phyloP scores from a whole-genome alignment of 2,329 filamentous ascomycete genomes.

The Fusarium duplospermum region DNA sequence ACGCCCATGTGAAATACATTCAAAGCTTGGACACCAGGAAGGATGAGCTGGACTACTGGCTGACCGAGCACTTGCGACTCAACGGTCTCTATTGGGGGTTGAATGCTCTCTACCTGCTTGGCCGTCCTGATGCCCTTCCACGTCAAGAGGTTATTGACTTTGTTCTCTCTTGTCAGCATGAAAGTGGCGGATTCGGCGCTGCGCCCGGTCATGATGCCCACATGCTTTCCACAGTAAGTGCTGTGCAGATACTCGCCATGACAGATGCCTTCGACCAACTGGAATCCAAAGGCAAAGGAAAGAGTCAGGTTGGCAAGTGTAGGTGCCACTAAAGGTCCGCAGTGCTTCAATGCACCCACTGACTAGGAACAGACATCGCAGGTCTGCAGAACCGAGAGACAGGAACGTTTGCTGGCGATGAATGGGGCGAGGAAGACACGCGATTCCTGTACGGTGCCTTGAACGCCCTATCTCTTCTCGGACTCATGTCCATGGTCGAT shows the following conservation, averaged over 20 bases:
- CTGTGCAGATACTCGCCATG: conserved; percentile 90
- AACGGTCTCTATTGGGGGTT: conserved; percentile 98
- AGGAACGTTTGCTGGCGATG: conserved; percentile 91
- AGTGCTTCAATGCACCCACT: conserved; percentile 32
- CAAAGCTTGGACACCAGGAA: conserved; percentile 90
- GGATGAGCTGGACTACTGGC: conserved; percentile 97
- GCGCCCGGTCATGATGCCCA: conserved; percentile 95
- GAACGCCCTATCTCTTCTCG: conserved; percentile 88
- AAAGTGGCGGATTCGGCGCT: conserved; percentile 91
- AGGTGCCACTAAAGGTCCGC: conserved; percentile 53
- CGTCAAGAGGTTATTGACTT: conserved; percentile 87
- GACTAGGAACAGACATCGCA: conserved; percentile 73
- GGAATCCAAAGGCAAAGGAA: conserved; percentile 73
- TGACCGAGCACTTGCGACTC: conserved; percentile 95
- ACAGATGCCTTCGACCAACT: conserved; percentile 87
- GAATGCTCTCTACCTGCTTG: conserved; percentile 86
- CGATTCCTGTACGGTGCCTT: conserved; percentile 92
- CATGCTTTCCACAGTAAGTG: conserved; percentile 95
- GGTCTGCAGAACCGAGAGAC: conserved; percentile 81
- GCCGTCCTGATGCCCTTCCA: conserved; percentile 83
- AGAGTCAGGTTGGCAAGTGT: conserved; percentile 82
- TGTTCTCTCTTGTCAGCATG: conserved; percentile 93
- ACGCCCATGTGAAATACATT: conserved; percentile 88
- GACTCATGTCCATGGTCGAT: conserved; percentile 78
- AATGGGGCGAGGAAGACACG: conserved; percentile 97